A percentile compares a stretch with the other conserved stretches of the same genome.
These are phyloP conservation scores for Coprinopsis marcescibilis DNA, from an alignment of 768 basidiomycete species.

Conservation along the genomic window DNA sequence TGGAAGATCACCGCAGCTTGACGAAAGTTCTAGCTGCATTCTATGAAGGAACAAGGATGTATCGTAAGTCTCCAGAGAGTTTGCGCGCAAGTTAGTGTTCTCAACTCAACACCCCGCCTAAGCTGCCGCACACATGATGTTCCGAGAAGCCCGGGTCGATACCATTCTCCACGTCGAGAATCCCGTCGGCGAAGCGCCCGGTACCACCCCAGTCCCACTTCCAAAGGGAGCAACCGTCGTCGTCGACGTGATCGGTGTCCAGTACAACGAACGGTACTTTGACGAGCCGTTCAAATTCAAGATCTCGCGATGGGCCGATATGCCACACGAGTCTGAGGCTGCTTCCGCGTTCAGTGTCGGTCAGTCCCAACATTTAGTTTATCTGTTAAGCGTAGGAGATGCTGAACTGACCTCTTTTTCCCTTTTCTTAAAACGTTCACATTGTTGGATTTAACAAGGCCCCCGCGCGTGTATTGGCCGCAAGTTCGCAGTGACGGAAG, in stretches of 20 bases:
- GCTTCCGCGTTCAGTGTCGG: conserved; percentile 37
- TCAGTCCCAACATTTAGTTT: conserved; percentile 10
- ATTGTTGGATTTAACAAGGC: neutral
- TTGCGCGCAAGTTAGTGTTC: neutral
- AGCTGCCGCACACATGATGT: conserved; percentile 37
- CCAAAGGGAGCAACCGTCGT: conserved; percentile 36
- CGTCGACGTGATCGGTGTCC: conserved; percentile 44
- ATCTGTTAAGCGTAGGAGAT: neutral
- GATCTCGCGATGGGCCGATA: conserved; percentile 46
- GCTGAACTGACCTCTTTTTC: too few species aligned
- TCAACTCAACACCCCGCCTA: neutral
- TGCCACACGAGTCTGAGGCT: conserved; percentile 23
- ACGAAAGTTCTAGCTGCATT: conserved; percentile 39
- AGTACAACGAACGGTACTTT: conserved; percentile 47
- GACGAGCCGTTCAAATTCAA: conserved; percentile 41
- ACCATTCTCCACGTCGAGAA: conserved; percentile 36
- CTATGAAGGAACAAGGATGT: conserved; percentile 40
- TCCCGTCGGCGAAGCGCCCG: conserved; percentile 33
- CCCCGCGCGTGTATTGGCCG: conserved; percentile 26
- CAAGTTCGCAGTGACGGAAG: conserved; percentile 9
- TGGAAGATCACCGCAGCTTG: conserved; percentile 36
- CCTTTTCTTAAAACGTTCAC: too few species aligned
- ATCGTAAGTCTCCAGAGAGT: conserved; percentile 30
- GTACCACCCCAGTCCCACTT: conserved; percentile 30
- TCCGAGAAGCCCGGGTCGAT: conserved; percentile 39